phyloP scores from a whole-genome alignment of 208 protist species.

The Lotmaria passim region DNA sequence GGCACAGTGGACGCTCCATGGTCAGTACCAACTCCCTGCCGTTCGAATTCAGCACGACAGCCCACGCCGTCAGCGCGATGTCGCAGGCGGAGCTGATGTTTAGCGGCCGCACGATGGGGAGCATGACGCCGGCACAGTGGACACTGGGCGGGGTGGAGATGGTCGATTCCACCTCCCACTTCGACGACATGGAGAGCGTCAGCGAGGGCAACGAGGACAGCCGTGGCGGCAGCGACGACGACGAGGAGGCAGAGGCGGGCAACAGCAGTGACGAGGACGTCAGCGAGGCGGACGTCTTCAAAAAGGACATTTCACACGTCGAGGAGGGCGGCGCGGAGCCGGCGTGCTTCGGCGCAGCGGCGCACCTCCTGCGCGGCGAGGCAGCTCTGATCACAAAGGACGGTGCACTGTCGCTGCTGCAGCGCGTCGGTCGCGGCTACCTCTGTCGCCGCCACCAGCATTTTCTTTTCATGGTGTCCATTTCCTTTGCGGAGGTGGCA shows the following conservation, averaged over 20 bases:
- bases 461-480: constrained; percentile 43
- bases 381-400: constrained; percentile 7
- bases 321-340: constrained; percentile 17
- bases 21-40: constrained; percentile 31
- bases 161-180: constrained; percentile 16
- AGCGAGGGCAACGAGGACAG: constrained; percentile 26
- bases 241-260: constrained; percentile 17
- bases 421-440: constrained; percentile 53
- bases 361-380: constrained; percentile 17
- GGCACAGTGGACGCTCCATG: constrained; percentile 36
- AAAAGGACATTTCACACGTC: constrained; percentile 13
- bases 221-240: constrained; percentile 11
- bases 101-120: constrained; percentile 12
- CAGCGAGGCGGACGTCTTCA: constrained; percentile 14
- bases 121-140: constrained; percentile 19
- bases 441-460: constrained; percentile 41
- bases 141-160: constrained; percentile 28
- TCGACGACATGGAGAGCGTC: constrained; percentile 19
- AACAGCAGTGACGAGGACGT: constrained; percentile 19
- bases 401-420: constrained; percentile 37
- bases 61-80: constrained; percentile 23
- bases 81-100: constrained; percentile 26
- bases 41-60: constrained; percentile 48
- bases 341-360: constrained; percentile 27
- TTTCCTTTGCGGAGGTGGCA: constrained; percentile 40